Base-by-base conservation (phyloP, 1,284 basidiomycete species). In the Vanrija humicola region DNA sequence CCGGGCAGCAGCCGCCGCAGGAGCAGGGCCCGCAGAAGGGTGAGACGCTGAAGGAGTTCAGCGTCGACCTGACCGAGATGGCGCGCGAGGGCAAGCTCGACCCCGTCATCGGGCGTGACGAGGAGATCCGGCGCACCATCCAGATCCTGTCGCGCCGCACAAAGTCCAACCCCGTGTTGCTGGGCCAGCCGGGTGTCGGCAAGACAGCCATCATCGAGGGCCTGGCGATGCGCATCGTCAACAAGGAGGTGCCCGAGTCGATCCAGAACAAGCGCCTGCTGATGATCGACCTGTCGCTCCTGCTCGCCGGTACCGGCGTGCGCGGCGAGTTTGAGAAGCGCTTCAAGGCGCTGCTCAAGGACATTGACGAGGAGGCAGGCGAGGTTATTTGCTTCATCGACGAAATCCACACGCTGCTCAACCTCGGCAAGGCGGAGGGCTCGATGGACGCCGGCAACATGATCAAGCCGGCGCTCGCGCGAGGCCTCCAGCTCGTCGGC, bases 161-260 rank as follows among this genome's bases (percentile, higher is more conserved):
- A 1, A 92, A 93, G 74, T 88, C 86, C 14, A 94, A 94, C 68
- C 92, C 91, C 4, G 89, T 94, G 3, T 66, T 82, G 16, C 70
- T 81, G 9, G 80, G 80, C 23, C 66, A 72, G 19, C 88, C 89
- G 8, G 89, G 89, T 63, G 89, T 91, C 7, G 90, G 91, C 0
- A 95, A 95, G 77, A 95, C 93, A 0, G 90, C 93, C 0, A 92
- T 97, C 55, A 77, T 95, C 38, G 94, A 97, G 77, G 93, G 75
- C 28, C 58, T 97, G 14, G 93, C 92, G 0, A 88, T 85, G 65
- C 81, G 92, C 15, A 93, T 97, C 56, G 85, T 95, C 1, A 84
- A 88, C 7, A 89, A 87, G 69, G 91, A 96, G 71, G 91, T 96
- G 3, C 93, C 94, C 12, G 92, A 92, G 80, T 88, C 88, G 56